These are phyloP conservation scores for Geotrichum candidum DNA, from an alignment of 1,139 yeast genomes.

Conservation along the genomic window DNA sequence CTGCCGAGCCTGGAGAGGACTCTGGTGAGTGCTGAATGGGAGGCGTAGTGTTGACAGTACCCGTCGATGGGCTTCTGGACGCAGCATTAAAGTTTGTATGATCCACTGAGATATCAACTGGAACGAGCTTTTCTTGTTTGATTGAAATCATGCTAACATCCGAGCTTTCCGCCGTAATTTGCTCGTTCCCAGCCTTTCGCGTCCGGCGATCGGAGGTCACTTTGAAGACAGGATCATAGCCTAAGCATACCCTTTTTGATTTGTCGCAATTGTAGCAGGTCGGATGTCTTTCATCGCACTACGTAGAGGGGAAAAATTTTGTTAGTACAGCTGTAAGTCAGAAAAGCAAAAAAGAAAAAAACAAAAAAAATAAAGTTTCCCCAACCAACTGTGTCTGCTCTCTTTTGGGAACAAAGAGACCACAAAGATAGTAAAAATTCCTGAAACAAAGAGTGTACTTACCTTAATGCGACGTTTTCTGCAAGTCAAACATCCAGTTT, in stretches of 20 bases:
- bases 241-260: constrained; percentile 61
- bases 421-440: not conserved
- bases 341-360: no score
- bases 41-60: not conserved
- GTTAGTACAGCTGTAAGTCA: not conserved
- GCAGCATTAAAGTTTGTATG: not conserved
- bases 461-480: constrained; percentile 54
- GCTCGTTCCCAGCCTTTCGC: not conserved
- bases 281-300: constrained; percentile 71
- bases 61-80: not conserved
- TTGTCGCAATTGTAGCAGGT: constrained; percentile 68
- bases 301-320: not conserved
- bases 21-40: not conserved
- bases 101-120: not conserved
- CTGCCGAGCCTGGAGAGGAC: not conserved
- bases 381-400: not conserved
- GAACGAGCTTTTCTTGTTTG: not conserved
- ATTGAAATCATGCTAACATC: not conserved
- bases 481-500: constrained; percentile 74
- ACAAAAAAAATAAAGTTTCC: not conserved
- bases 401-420: not conserved
- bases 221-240: constrained; percentile 45
- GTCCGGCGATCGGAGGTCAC: not conserved
- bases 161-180: not conserved
- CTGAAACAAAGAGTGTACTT: constrained; percentile 1